Evolutionary conservation across 208 protist genomes (phyloP), one percentile per base, ranked within the genome.

Genomic region (Wallacemonas sp.): DNA sequence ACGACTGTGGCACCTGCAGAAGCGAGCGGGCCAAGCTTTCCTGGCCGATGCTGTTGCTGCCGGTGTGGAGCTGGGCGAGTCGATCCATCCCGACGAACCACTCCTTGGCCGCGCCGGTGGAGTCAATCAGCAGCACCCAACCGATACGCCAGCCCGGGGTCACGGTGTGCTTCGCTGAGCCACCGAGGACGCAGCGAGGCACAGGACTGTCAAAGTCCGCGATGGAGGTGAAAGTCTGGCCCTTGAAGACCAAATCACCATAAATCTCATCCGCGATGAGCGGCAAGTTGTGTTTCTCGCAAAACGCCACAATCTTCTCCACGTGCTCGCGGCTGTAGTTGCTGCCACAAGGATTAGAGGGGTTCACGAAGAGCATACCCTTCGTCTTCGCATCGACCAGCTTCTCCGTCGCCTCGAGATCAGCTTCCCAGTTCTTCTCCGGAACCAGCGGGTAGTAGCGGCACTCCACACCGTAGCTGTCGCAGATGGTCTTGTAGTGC

Each of bases 191-290:
- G 19, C 94, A 51, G 3, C 82, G 36, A 5, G 90, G 90, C 1
- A 96, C 81, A 14, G 41, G 68, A 17, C 70, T 54, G 2, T 87
- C 85, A 28, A 96, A 67, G 17, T 61, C 51, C 27, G 82, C 83
- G 27, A 94, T 62, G 39, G 79, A 80, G 30, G 58, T 51, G 60
- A 93, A 96, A 15, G 30, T 26, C 27, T 56, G 47, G 14, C 72
- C 72, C 12, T 70, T 56, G 65, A 96, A 97, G 21, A 87, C 79
- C 66, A 97, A 90, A 14, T 84, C 84, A 17, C 74, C 85, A 78
- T 97, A 97, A 27, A 97, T 93, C 65, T 97, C 93, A 62, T 97
- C 93, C 2, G 88, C 44, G 36, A 97, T 88, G 42, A 97, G 89
- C 28, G 91, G 91, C 17, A 97, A 49, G 34, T 70, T 54, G 59